Conservation (phyloP, 108 stramenopile species). For the Skeletonema menzelii region DNA sequence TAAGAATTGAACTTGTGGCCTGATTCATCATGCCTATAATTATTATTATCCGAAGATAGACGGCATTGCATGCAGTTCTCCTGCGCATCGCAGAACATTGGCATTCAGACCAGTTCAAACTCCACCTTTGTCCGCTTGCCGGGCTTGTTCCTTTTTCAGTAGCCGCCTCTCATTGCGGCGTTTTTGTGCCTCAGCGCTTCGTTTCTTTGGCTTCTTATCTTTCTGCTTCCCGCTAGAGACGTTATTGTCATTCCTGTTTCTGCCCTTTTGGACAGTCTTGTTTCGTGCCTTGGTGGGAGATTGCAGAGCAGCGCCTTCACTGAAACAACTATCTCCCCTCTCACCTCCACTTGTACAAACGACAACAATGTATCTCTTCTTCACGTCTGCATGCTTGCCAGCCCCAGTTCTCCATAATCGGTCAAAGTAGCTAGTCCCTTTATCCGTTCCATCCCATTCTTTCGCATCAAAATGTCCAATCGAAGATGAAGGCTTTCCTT, state of each 20-base stretch:
- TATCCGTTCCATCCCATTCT: not conserved
- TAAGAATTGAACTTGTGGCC: too few relatives aligned
- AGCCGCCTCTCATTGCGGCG: slow-evolving; percentile 46
- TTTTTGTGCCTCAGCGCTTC: slow-evolving; percentile 34
- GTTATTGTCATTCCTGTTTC: not conserved
- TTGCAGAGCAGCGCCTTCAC: not conserved
- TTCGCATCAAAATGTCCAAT: slow-evolving; percentile 58
- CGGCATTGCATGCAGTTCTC: too few relatives aligned
- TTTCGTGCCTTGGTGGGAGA: not conserved
- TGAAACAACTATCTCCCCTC: not conserved
- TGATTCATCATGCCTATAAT: too few relatives aligned
- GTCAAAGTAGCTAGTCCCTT: slow-evolving; percentile 84
- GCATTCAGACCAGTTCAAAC: too few relatives aligned
- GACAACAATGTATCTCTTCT: slow-evolving; percentile 56
- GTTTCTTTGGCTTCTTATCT: slow-evolving; percentile 34
- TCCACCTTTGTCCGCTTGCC: not conserved
- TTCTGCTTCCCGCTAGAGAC: not conserved
- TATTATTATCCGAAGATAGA: too few relatives aligned
- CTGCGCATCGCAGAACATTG: too few relatives aligned
- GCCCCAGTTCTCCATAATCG: slow-evolving; percentile 83
- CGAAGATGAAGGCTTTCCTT: slow-evolving; percentile 63
- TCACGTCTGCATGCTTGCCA: slow-evolving; percentile 72
- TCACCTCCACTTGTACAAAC: slow-evolving; percentile 25
- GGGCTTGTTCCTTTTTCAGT: slow-evolving; percentile 32
- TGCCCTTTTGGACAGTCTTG: not conserved